Evolutionary conservation across 2,329 filamentous ascomycete genomes (phyloP), one percentile per base, ranked within the genome.

Genomic region (Tympanopsis confertula): DNA sequence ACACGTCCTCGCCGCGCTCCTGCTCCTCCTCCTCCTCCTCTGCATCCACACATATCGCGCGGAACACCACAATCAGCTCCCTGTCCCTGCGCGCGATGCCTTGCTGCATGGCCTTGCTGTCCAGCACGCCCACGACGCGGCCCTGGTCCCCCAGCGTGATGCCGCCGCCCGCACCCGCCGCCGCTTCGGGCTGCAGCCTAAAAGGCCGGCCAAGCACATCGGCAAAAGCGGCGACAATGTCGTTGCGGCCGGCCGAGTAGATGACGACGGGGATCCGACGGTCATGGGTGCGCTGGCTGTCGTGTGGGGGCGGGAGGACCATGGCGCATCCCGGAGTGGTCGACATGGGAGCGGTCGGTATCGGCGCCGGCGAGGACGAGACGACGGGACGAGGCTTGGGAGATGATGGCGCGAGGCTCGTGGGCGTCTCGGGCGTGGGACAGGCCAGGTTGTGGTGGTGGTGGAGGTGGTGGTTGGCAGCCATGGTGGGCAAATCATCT

Each of bases 121-220:
- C 71, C 32, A 65, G 57, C 37, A 88, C 64, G 3, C 83, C 84
- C 35, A 86, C 65, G 7, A 89, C 78, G n/a, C 73, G 66, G 43
- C 76, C 74, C 49, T 69, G 61, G 48, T 82, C 69, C 37, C 71
- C 62, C 37, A 58, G 48, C 45, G 64, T 64, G 47, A 78, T 63
- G 35, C 71, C 60, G 42, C 66, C 60, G 55, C n/a, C n/a, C n/a
- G n/a, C n/a, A n/a, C n/a, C n/a, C n/a, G n/a, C n/a, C n/a, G n/a
- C n/a, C n/a, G 82, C 68, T 39, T 68, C 62, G 20, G 63, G 56
- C 38, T 73, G 72, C 33, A 80, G 63, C 42, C 69, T 71, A 59
- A 73, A 79, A 14, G 79, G 72, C 54, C 86, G 85, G 13, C 86
- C 85, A 29, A 91, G 61, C 5, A 89, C 79, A 49, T 89, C 82